phyloP scores from a whole-genome alignment of 1,139 yeast genomes.

The Geotrichum citri-aurantii region DNA sequence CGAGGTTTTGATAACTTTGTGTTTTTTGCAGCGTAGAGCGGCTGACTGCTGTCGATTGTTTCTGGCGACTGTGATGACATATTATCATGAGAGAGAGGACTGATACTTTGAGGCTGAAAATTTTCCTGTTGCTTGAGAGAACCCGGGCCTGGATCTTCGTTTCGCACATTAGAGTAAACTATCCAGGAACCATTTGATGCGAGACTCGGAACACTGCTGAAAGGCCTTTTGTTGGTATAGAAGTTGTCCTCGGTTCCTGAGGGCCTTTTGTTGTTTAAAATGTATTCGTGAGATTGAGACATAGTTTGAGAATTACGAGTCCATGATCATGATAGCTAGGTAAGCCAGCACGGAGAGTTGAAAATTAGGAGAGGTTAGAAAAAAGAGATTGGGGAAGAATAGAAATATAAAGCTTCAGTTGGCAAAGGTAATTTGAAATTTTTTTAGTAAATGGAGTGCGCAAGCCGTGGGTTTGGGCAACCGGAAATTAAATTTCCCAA shows the following conservation, averaged over 20 bases:
- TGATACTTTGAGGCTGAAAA: background rate
- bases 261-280: background rate
- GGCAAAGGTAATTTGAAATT: background rate
- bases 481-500: background rate
- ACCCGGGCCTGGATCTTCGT: background rate
- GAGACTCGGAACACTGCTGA: background rate
- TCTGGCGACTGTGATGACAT: background rate
- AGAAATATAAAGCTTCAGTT: background rate
- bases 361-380: background rate
- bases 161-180: background rate
- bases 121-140: background rate
- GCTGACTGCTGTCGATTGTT: background rate
- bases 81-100: background rate
- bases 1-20: slow-evolving; percentile 9
- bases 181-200: background rate
- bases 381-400: background rate
- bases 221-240: background rate
- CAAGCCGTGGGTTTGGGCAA: background rate
- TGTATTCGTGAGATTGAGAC: background rate
- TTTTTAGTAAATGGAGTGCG: background rate
- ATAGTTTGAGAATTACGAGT: background rate
- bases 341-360: background rate
- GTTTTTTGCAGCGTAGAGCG: slow-evolving; percentile 8
- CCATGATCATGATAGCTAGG: background rate
- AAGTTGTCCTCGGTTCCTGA: background rate